A percentile compares a stretch with the other conserved stretches of the same genome.
Conservation (phyloP, 306 rosid species). For the Trifolium subterraneum region DNA sequence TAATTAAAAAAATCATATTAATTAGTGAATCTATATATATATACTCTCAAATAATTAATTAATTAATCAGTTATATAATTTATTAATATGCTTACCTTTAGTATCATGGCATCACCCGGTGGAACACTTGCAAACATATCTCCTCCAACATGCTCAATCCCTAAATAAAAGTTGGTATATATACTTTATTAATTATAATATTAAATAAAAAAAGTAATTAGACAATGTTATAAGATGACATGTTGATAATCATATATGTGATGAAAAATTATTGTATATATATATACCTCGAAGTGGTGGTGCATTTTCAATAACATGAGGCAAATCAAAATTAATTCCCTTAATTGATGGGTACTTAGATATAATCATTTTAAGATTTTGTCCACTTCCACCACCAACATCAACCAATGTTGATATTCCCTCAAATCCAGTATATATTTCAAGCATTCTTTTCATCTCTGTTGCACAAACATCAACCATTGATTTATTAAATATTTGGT, state of each 20-base stretch:
- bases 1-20: too few relatives aligned
- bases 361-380: constrained; percentile 39
- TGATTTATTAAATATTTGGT: constrained; percentile 35
- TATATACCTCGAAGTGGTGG: constrained; percentile 24
- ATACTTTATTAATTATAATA: neutral
- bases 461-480: constrained; percentile 15
- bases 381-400: constrained; percentile 49
- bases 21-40: too few relatives aligned
- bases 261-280: too few relatives aligned
- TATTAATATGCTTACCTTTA: constrained; percentile 35
- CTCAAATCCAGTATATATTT: constrained; percentile 42
- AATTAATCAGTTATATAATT: neutral
- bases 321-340: constrained; percentile 51
- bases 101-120: constrained; percentile 41
- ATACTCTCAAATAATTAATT: too few relatives aligned
- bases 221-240: neutral
- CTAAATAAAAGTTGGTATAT: constrained; percentile 17
- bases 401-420: constrained; percentile 47
- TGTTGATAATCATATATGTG: neutral
- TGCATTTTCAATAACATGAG: constrained; percentile 46
- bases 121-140: constrained; percentile 47
- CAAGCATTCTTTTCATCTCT: constrained; percentile 38
- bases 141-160: constrained; percentile 49
- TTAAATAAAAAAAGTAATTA: neutral
- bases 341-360: constrained; percentile 45